A percentile compares a stretch with the other conserved stretches of the same genome.
phyloP scores from a whole-genome alignment of 1,284 basidiomycete genomes.

The Takashimella koratensis region DNA sequence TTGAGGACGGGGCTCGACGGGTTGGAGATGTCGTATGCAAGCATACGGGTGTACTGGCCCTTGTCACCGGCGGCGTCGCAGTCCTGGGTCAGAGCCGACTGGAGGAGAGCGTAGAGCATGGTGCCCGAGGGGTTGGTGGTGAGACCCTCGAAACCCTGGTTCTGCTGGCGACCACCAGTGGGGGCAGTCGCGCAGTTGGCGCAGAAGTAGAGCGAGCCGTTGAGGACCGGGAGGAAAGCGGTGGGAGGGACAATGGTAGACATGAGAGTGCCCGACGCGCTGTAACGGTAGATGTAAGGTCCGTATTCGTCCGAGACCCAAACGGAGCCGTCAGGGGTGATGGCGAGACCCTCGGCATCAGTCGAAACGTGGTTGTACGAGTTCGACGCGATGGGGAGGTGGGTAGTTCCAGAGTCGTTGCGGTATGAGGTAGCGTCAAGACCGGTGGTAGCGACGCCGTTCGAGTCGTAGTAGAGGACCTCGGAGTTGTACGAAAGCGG shows the following conservation, averaged over 20 bases:
- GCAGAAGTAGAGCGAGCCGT: conserved; percentile 59
- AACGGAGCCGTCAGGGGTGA: conserved; percentile 60
- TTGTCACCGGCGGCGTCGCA: conserved; percentile 12
- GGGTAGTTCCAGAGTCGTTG: conserved; percentile 10
- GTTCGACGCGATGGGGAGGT: conserved; percentile 27
- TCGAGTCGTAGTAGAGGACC: conserved; percentile 55
- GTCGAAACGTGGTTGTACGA: conserved; percentile 55
- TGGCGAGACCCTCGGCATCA: conserved; percentile 62
- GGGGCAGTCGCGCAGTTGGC: conserved; percentile 52
- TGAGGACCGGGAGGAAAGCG: conserved; percentile 55
- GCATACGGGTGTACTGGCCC: conserved; percentile 30
- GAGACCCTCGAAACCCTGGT: conserved; percentile 53
- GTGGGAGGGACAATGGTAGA: conserved; percentile 60
- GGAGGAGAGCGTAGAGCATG: conserved; percentile 41
- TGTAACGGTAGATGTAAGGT: conserved; percentile 62
- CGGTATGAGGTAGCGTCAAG: conserved; percentile 58
- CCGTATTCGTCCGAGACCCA: conserved; percentile 69
- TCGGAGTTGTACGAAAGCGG: conserved; percentile 57
- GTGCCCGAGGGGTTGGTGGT: conserved; percentile 33
- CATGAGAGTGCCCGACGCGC: conserved; percentile 53
- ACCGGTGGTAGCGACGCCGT: conserved; percentile 57
- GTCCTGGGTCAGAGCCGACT: conserved; percentile 40
- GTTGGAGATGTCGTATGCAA: conserved; percentile 30
- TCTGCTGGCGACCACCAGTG: conserved; percentile 53
- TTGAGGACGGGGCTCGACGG: conserved; percentile 20